Conservation (phyloP, 352 stramenopile species). For the Pythium aristosporum region DNA sequence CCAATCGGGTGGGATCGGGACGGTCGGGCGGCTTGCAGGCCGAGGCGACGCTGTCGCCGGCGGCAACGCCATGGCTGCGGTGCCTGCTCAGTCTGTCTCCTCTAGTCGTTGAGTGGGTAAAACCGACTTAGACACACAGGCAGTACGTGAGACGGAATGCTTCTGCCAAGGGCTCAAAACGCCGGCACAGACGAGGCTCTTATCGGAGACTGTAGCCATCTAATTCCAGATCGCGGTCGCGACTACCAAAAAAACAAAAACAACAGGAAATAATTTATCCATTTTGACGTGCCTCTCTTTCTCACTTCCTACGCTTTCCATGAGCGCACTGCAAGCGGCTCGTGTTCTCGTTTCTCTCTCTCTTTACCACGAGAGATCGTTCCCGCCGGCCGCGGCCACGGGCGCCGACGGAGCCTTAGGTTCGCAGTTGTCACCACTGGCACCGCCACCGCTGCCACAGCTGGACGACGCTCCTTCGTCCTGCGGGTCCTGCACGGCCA, state of each 20-base stretch:
- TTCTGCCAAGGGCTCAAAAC: neutral
- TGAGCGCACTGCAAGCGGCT: too few species aligned
- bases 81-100: neutral
- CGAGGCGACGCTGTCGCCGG: neutral
- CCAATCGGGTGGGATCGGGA: conserved; percentile 62
- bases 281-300: neutral
- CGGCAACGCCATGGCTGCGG: conserved; percentile 9
- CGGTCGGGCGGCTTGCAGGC: neutral
- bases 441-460: conserved; percentile 23
- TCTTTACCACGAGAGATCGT: conserved; percentile 63
- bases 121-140: neutral
- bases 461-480: conserved; percentile 23
- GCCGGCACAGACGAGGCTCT: neutral
- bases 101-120: too few species aligned
- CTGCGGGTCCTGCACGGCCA: conserved; percentile 68
- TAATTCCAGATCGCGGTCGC: neutral
- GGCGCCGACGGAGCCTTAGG: conserved; percentile 40
- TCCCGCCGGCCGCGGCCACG: conserved; percentile 36
- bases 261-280: conserved; percentile 20
- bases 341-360: neutral
- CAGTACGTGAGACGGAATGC: neutral
- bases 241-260: conserved; percentile 11
- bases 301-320: too few species aligned
- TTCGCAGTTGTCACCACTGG: conserved; percentile 21
- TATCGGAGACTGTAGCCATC: conserved; percentile 9